Percentiles rank a stretch among this genome's conserved stretches.
Conservation (phyloP, 2,329 filamentous ascomycete genomes). For the Venturia asperata region DNA sequence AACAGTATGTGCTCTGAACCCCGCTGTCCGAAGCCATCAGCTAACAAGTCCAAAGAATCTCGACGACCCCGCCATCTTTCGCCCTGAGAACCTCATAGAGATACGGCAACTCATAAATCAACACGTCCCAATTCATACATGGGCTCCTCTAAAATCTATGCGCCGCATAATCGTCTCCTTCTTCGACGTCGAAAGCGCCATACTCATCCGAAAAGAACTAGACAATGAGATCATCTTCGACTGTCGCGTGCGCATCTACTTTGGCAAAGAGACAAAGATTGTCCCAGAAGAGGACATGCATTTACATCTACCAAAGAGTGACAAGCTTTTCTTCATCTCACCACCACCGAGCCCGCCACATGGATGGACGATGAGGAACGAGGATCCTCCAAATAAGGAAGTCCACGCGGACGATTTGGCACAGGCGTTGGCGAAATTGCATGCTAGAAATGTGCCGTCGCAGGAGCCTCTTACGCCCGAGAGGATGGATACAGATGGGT, state of each 20-base stretch:
- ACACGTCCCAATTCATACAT: constrained; percentile 67
- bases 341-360: constrained; percentile 57
- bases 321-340: constrained; percentile 60
- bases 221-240: constrained; percentile 70
- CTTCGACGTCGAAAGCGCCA: constrained; percentile 60
- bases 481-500: constrained; percentile 23
- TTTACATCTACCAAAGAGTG: constrained; percentile 49
- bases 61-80: constrained; percentile 64
- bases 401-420: constrained; percentile 57
- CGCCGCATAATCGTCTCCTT: constrained; percentile 75
- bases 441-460: constrained; percentile 31
- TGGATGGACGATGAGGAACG: constrained; percentile 57
- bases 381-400: constrained; percentile 59
- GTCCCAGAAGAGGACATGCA: constrained; percentile 37
- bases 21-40: background rate
- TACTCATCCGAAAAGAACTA: constrained; percentile 63
- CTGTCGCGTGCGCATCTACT: constrained; percentile 59
- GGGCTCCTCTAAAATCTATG: constrained; percentile 75
- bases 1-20: constrained; percentile 42
- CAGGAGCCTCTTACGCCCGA: constrained; percentile 24
- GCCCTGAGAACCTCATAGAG: constrained; percentile 62
- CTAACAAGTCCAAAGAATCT: constrained; percentile 48
- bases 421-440: constrained; percentile 47
- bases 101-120: constrained; percentile 64
- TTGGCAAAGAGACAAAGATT: constrained; percentile 47